These are phyloP conservation scores for Hypoxylon perforatum DNA, from an alignment of 495 filamentous ascomycete genomes.

Conservation along the genomic window DNA sequence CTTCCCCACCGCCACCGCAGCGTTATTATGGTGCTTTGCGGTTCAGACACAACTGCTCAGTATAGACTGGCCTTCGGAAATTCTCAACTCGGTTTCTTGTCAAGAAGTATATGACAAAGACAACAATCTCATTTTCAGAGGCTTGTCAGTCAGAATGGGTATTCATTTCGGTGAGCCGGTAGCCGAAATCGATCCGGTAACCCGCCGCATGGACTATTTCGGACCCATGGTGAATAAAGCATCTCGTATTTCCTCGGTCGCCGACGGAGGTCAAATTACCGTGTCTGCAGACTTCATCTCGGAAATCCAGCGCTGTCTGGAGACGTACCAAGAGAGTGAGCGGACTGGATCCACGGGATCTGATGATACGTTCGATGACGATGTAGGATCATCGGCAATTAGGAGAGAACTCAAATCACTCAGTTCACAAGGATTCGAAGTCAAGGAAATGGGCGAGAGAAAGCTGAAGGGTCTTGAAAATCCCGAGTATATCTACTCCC, in stretches of 20 bases:
- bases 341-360: constrained; percentile 73
- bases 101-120: constrained; percentile 84
- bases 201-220: constrained; percentile 98
- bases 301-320: constrained; percentile 90
- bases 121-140: constrained; percentile 88
- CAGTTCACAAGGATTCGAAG: constrained; percentile 92
- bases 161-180: constrained; percentile 95
- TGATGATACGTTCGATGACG: constrained; percentile 77
- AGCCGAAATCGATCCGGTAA: constrained; percentile 94
- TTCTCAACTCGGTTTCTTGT: constrained; percentile 86
- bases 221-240: constrained; percentile 99
- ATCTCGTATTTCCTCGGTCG: constrained; percentile 88
- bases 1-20: constrained; percentile 93
- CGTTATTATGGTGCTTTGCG: constrained; percentile 94
- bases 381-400: constrained; percentile 75
- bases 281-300: constrained; percentile 96
- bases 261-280: constrained; percentile 97
- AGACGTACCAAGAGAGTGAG: constrained; percentile 83
- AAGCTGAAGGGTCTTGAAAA: constrained; percentile 98
- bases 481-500: constrained; percentile 91
- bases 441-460: constrained; percentile 92
- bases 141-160: constrained; percentile 96
- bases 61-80: constrained; percentile 92
- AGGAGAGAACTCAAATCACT: constrained; percentile 87
- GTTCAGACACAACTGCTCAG: constrained; percentile 89